A percentile compares a stretch with the other conserved stretches of the same genome.
Evolutionary conservation across 2,329 filamentous ascomycete species (phyloP).

Genomic region (Nakataea oryzae): DNA sequence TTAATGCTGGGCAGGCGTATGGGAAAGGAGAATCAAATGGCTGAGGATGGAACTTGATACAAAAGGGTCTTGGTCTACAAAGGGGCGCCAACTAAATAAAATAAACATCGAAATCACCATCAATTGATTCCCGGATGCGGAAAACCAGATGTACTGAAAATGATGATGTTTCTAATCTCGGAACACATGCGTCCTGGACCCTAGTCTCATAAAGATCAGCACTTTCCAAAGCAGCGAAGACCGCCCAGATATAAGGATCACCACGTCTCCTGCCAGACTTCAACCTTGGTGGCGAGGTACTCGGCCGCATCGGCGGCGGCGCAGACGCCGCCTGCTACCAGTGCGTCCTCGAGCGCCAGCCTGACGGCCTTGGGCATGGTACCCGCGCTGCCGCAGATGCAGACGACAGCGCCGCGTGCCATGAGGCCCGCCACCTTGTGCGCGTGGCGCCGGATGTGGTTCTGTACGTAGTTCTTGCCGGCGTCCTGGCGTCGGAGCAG

Average conservation of each 20-base stretch:
- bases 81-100: neutral
- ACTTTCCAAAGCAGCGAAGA: neutral
- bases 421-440: conserved; percentile 25
- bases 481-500: conserved; percentile 7
- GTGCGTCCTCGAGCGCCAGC: conserved; percentile 37
- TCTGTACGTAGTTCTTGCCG: conserved; percentile 46
- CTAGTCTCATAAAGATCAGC: too few relatives aligned
- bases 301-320: conserved; percentile 24
- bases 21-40: neutral
- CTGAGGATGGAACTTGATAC: neutral
- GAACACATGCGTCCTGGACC: too few relatives aligned
- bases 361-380: conserved; percentile 48
- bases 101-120: neutral
- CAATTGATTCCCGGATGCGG: neutral
- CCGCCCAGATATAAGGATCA: conserved; percentile 15
- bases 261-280: conserved; percentile 52
- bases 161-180: too few relatives aligned
- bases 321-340: conserved; percentile 24
- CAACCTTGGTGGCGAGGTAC: conserved; percentile 20
- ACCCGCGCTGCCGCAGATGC: conserved; percentile 45
- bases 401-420: conserved; percentile 31
- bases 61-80: neutral
- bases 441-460: conserved; percentile 35
- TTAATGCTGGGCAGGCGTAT: too few relatives aligned
- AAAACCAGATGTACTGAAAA: too few relatives aligned